Percentiles rank a stretch among this genome's conserved stretches.
These are phyloP conservation scores for Craspedostauros australis DNA, from an alignment of 108 stramenopile species.

Conservation along the genomic window DNA sequence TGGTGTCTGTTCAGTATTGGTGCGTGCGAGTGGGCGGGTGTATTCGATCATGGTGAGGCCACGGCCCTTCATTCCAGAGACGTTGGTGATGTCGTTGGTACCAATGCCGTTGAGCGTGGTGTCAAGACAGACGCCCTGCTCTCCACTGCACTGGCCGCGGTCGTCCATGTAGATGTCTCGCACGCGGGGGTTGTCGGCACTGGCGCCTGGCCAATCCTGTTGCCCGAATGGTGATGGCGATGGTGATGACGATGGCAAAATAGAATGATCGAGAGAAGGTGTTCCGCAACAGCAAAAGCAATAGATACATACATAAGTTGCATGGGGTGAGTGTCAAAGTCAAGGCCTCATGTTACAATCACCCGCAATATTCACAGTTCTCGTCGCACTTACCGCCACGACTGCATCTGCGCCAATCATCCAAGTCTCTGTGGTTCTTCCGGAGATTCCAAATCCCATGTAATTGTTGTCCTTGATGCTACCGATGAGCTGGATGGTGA, in stretches of 20 bases:
- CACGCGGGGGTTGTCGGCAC: conserved; percentile 3
- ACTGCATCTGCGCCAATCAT: conserved; percentile 24
- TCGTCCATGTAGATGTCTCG: conserved; percentile 10
- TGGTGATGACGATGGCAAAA: too few species aligned
- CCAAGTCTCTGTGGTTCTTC: not conserved
- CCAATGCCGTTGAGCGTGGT: not conserved
- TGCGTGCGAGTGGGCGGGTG: conserved; percentile 8
- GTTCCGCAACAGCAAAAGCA: too few species aligned
- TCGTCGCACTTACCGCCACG: conserved; percentile 2
- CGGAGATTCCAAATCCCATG: conserved; percentile 20
- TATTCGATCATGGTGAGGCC: conserved; percentile 18
- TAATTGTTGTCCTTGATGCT: conserved; percentile 11
- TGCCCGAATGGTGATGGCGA: too few species aligned
- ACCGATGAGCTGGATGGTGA: conserved; percentile 16
- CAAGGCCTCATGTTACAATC: too few species aligned
- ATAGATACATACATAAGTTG: too few species aligned
- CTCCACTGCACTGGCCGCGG: conserved; percentile 11
- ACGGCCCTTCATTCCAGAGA: conserved; percentile 4
- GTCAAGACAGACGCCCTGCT: conserved; percentile 15
- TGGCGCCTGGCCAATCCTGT: conserved; percentile 2
- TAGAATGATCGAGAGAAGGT: too few species aligned
- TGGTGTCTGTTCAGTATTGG: not conserved
- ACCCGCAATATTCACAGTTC: not conserved
- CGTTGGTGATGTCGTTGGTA: conserved; percentile 2
- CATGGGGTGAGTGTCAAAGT: too few species aligned